Conservation (phyloP, 2,329 filamentous ascomycete species). For the Colletotrichum eleusines region DNA sequence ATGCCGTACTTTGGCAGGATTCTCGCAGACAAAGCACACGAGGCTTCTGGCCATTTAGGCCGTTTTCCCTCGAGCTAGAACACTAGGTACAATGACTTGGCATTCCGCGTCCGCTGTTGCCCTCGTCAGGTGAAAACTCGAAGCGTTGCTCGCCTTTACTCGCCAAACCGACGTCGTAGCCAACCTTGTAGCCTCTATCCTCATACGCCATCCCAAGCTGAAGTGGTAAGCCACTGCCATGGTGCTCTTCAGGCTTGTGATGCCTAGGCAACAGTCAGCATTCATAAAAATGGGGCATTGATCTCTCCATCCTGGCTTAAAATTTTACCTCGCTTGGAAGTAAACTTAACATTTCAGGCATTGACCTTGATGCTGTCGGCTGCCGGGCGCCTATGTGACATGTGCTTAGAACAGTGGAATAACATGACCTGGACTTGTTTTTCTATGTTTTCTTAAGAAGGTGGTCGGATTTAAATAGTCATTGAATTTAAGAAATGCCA, state of each 20-base stretch:
- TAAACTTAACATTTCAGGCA: background rate
- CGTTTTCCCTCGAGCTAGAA: no score
- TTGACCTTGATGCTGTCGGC: background rate
- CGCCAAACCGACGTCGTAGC: background rate
- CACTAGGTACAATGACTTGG: background rate
- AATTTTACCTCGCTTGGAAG: background rate
- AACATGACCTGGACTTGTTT: background rate
- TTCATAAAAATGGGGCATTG: background rate
- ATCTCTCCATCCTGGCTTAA: background rate
- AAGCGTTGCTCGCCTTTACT: background rate
- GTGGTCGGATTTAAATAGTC: background rate
- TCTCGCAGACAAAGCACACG: no score
- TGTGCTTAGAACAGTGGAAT: no score
- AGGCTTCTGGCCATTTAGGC: no score
- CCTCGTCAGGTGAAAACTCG: background rate
- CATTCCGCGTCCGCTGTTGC: background rate
- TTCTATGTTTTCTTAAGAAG: background rate
- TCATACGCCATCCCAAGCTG: background rate
- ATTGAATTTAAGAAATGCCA: background rate
- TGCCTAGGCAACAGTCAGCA: background rate
- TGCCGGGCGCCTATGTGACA: background rate
- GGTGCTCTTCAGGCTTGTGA: background rate
- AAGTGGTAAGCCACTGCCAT: conserved; percentile 5
- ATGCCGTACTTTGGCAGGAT: no score
- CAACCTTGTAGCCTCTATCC: background rate